These are phyloP conservation scores for Pseudozyma sp. DNA, from an alignment of 1,284 basidiomycete species.

Conservation along the genomic window DNA sequence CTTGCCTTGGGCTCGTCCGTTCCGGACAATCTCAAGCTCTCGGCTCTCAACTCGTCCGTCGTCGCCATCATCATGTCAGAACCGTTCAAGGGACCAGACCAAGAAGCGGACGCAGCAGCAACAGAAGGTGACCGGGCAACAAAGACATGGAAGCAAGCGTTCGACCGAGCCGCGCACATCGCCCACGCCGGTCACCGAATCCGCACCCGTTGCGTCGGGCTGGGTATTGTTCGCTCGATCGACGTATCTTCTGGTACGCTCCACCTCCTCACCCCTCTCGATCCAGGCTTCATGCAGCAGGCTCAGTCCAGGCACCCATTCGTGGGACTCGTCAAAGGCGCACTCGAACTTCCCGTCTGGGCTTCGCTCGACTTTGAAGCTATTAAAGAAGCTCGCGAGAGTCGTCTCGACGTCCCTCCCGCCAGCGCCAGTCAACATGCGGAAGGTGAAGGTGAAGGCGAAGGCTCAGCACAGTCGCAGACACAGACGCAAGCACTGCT, in stretches of 20 bases:
- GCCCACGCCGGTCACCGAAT: slow-evolving; percentile 1
- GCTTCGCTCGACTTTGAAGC: slow-evolving; percentile 82
- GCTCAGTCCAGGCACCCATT: not conserved
- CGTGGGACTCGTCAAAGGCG: slow-evolving; percentile 83
- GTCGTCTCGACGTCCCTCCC: slow-evolving; percentile 25
- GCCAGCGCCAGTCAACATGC: not conserved
- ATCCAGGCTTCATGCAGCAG: slow-evolving; percentile 72
- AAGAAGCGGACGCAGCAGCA: not conserved
- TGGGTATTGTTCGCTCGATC: slow-evolving; percentile 63
- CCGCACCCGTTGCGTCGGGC: slow-evolving; percentile 41
- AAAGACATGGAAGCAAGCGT: slow-evolving; percentile 40
- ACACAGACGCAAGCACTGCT: slow-evolving; percentile 64
- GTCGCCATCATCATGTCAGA: slow-evolving; percentile 72
- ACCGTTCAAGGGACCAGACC: not conserved
- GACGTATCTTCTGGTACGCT: slow-evolving; percentile 38
- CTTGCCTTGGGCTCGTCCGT: slow-evolving; percentile 52
- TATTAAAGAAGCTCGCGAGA: slow-evolving; percentile 44
- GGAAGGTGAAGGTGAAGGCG: not conserved
- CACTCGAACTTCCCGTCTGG: slow-evolving; percentile 86
- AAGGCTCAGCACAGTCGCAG: slow-evolving; percentile 1
- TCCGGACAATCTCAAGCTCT: slow-evolving; percentile 56
- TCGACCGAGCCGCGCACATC: slow-evolving; percentile 18
- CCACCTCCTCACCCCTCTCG: slow-evolving; percentile 62
- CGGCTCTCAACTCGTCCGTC: slow-evolving; percentile 83
- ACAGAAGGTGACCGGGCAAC: not conserved